Percentiles rank a stretch among this genome's conserved stretches.
phyloP scores from a whole-genome alignment of 768 basidiomycete species.

The Steccherinum ochraceum region DNA sequence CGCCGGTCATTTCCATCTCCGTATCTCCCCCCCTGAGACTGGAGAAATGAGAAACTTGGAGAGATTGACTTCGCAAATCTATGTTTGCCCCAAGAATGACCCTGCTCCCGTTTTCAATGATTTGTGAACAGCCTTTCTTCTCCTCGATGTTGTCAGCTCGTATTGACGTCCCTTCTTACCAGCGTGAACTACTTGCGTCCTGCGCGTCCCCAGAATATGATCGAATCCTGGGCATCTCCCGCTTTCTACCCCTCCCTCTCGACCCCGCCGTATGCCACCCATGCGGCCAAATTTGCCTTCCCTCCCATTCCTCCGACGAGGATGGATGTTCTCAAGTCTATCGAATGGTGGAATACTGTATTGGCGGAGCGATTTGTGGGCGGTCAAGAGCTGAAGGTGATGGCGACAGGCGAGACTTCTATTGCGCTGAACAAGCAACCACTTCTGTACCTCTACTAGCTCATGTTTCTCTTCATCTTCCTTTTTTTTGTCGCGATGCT shows the following conservation, averaged over 20 bases:
- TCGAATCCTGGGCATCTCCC: slow-evolving; percentile 8
- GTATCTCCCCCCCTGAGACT: neutral
- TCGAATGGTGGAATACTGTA: neutral
- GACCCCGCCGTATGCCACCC: neutral
- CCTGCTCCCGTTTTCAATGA: neutral
- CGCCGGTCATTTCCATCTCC: slow-evolving; percentile 1
- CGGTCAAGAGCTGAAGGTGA: neutral
- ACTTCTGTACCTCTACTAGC: neutral
- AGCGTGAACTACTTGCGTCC: slow-evolving; percentile 13
- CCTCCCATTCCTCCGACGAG: neutral
- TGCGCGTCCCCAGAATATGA: slow-evolving; percentile 11
- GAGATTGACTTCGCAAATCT: neutral
- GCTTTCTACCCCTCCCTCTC: neutral
- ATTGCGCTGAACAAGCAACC: neutral
- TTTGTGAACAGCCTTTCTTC: neutral
- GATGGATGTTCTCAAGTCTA: neutral
- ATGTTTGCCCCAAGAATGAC: neutral
- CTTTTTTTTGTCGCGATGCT: neutral
- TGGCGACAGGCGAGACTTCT: neutral
- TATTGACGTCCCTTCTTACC: neutral
- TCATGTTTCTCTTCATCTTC: neutral
- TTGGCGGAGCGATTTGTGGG: neutral
- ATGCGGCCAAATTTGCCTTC: neutral
- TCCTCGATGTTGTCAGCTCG: neutral
- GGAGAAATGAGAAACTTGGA: neutral